Percentiles rank a stretch among this genome's conserved stretches.
Evolutionary conservation across 2,329 filamentous ascomycete species (phyloP).

Genomic region (Colletotrichum falcatum): DNA sequence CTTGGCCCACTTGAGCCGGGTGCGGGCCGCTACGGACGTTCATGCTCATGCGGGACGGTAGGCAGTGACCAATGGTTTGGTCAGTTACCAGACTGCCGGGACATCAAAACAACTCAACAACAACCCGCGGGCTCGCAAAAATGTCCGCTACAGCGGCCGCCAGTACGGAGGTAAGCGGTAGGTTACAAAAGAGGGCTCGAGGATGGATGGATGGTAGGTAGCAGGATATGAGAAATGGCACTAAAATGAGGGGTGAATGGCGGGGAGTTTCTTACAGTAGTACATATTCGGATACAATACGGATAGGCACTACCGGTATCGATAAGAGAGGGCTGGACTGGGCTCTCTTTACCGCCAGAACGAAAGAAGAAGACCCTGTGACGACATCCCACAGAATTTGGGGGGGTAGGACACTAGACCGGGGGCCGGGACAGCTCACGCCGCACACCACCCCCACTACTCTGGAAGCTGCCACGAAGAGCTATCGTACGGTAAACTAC

Average conservation of each 20-base stretch:
- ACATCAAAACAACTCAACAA: background rate
- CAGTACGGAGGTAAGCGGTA: background rate
- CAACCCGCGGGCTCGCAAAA: background rate
- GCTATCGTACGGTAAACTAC: too few species aligned
- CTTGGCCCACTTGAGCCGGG: conserved; percentile 4
- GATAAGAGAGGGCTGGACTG: conserved; percentile 6
- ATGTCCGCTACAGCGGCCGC: background rate
- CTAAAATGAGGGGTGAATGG: conserved; percentile 18
- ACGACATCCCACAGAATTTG: conserved; percentile 13
- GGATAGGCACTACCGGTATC: too few species aligned
- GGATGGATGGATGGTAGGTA: background rate
- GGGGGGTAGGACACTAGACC: too few species aligned
- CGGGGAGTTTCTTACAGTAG: background rate
- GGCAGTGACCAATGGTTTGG: background rate
- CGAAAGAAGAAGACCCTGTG: conserved; percentile 14
- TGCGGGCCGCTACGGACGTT: conserved; percentile 17
- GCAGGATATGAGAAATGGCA: conserved; percentile 1
- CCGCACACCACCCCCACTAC: conserved; percentile 8
- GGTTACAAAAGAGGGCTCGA: background rate
- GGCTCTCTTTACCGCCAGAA: conserved; percentile 12
- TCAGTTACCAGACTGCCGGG: background rate
- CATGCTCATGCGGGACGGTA: background rate
- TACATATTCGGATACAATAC: too few species aligned
- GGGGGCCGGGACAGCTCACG: background rate
- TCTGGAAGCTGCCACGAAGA: conserved; percentile 1